Evolutionary conservation across 2,329 filamentous ascomycete genomes (phyloP).

Genomic region (Leptosphaerulina australis): DNA sequence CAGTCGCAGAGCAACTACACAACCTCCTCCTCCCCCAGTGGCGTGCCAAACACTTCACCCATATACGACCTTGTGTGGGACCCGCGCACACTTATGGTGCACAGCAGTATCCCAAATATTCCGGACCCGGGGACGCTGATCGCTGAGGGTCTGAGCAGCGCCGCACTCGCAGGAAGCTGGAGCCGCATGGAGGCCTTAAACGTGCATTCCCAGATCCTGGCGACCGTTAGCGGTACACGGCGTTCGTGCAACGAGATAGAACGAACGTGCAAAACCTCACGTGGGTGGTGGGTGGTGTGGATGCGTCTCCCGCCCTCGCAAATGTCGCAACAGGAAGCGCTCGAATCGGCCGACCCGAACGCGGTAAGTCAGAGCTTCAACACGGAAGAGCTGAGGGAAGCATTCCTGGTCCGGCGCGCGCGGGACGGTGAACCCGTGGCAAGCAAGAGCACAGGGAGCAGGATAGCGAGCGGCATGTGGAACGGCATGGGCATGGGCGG

Average conservation of each 20-base stretch:
- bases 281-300: constrained; percentile 73
- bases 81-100: constrained; percentile 62
- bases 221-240: constrained; percentile 61
- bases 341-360: constrained; percentile 8
- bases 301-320: constrained; percentile 56
- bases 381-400: constrained; percentile 47
- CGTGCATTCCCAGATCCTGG: constrained; percentile 65
- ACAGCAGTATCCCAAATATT: constrained; percentile 69
- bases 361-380: constrained; percentile 32
- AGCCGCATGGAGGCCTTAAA: constrained; percentile 65
- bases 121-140: constrained; percentile 57
- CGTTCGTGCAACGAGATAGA: constrained; percentile 57
- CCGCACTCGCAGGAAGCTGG: constrained; percentile 44
- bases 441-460: constrained; percentile 26
- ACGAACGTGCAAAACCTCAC: constrained; percentile 65
- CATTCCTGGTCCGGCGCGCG: constrained; percentile 52
- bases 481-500: constrained; percentile 30
- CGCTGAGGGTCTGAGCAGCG: constrained; percentile 46
- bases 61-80: constrained; percentile 68
- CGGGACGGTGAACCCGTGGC: constrained; percentile 37
- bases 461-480: constrained; percentile 45
- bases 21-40: constrained; percentile 37
- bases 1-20: constrained; percentile 46
- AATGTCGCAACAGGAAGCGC: constrained; percentile 3
- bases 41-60: constrained; percentile 46